Percentiles rank a stretch among this genome's conserved stretches.
Evolutionary conservation across 331 rosid genomes (phyloP).

Genomic region (Phaseolus coccineus): DNA sequence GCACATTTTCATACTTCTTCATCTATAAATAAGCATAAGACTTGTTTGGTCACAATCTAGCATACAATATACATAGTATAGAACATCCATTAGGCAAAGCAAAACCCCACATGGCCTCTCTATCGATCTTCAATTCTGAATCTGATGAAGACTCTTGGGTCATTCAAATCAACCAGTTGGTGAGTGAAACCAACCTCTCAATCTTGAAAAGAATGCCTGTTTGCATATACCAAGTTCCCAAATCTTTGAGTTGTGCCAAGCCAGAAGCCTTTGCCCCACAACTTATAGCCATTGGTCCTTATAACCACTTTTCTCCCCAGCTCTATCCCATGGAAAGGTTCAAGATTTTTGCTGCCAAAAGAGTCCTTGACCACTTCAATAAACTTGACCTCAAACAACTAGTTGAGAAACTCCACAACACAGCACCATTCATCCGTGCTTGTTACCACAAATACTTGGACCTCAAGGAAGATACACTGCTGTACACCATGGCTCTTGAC

Average conservation of each 20-base stretch:
- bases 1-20: not conserved
- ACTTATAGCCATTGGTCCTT: constrained; percentile 62
- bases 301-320: constrained; percentile 55
- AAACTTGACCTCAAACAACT: not conserved
- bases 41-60: not conserved
- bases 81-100: not conserved
- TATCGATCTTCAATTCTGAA: not conserved
- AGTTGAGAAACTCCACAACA: not conserved
- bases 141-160: not conserved
- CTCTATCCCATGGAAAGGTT: constrained; percentile 48
- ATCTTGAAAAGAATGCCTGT: constrained; percentile 23
- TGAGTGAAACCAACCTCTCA: not conserved
- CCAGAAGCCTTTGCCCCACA: constrained; percentile 64
- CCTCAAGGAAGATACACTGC: not conserved
- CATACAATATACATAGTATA: not conserved
- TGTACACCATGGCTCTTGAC: constrained; percentile 28
- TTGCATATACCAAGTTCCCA: constrained; percentile 62
- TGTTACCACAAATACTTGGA: constrained; percentile 38
- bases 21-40: not conserved
- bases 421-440: constrained; percentile 27
- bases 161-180: not conserved
- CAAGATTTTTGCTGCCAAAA: constrained; percentile 53
- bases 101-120: not conserved
- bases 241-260: constrained; percentile 49
- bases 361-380: constrained; percentile 43